Percentiles rank a stretch among this genome's conserved stretches.
Evolutionary conservation across 2,329 filamentous ascomycete species (phyloP).

Genomic region (Penicillium expansum): DNA sequence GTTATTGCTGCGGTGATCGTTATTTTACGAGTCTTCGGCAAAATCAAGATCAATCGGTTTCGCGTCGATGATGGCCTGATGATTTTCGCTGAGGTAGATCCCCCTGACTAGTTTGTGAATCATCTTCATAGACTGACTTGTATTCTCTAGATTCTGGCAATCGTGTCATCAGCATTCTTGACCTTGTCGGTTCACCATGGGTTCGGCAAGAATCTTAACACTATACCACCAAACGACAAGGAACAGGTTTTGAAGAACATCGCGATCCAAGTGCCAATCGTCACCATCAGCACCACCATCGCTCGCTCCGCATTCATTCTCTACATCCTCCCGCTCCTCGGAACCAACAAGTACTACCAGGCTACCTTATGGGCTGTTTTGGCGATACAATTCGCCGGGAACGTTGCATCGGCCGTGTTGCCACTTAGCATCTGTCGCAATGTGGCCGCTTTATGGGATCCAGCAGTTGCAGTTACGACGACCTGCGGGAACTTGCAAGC

Average conservation of each 20-base stretch:
- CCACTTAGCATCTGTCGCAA: constrained; percentile 30
- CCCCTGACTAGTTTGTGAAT: background rate
- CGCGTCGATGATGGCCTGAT: constrained; percentile 31
- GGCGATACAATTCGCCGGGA: constrained; percentile 26
- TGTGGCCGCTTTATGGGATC: constrained; percentile 26
- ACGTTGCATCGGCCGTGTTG: constrained; percentile 27
- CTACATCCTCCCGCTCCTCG: constrained; percentile 29
- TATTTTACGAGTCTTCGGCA: constrained; percentile 27
- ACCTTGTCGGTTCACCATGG: constrained; percentile 27
- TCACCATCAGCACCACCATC: constrained; percentile 31
- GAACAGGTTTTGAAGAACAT: constrained; percentile 27
- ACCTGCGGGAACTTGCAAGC: constrained; percentile 23
- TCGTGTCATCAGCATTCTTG: constrained; percentile 26
- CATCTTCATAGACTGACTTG: background rate
- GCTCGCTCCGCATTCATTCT: constrained; percentile 31
- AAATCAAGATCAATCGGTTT: constrained; percentile 31
- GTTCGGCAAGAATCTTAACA: constrained; percentile 25
- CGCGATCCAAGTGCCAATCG: constrained; percentile 28
- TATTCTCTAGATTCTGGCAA: constrained; percentile 19
- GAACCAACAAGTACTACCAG: constrained; percentile 24
- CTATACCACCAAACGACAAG: constrained; percentile 9
- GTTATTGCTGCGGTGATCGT: constrained; percentile 28
- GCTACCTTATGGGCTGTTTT: constrained; percentile 24
- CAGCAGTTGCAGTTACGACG: constrained; percentile 18
- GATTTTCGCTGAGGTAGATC: constrained; percentile 27